Percentiles rank a stretch among this genome's conserved stretches.
phyloP scores from a whole-genome alignment of 371 early-diverging fungal genomes.

The Mucor plumbeus region DNA sequence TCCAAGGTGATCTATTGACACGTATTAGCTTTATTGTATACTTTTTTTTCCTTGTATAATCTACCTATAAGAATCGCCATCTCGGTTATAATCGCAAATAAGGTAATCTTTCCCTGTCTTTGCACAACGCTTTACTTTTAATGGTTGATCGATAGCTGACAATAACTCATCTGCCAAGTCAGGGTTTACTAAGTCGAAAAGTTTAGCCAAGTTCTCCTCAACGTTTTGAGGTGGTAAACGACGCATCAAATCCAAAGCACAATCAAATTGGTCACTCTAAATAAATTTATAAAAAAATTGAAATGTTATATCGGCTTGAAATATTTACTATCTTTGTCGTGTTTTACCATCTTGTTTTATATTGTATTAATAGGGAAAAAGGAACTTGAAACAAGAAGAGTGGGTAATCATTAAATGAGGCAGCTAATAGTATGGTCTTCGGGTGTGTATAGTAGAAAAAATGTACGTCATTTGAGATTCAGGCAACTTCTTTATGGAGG shows the following conservation, averaged over 20 bases:
- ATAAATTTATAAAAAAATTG: background rate
- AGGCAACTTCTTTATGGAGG: no score
- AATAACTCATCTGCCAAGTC: conserved; percentile 91
- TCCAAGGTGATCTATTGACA: conserved; percentile 89
- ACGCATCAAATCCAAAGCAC: conserved; percentile 96
- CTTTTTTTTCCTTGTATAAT: background rate
- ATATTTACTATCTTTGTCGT: background rate
- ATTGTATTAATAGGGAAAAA: background rate
- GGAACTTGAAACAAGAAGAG: background rate
- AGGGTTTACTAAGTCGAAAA: conserved; percentile 81
- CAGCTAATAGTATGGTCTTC: background rate
- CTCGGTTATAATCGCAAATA: conserved; percentile 95
- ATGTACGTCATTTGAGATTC: background rate
- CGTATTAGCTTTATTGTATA: background rate
- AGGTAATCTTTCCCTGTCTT: conserved; percentile 85
- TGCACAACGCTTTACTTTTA: conserved; percentile 77
- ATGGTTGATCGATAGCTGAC: conserved; percentile 92
- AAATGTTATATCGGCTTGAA: background rate
- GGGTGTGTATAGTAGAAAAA: background rate
- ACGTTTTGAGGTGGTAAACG: conserved; percentile 94
- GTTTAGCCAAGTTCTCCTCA: conserved; percentile 84
- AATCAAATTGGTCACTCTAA: conserved; percentile 75
- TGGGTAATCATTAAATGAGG: background rate
- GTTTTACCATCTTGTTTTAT: background rate
- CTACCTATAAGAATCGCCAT: conserved; percentile 93